These are phyloP conservation scores for Alternaria arborescens DNA, from an alignment of 2,329 filamentous ascomycete genomes.

Conservation along the genomic window DNA sequence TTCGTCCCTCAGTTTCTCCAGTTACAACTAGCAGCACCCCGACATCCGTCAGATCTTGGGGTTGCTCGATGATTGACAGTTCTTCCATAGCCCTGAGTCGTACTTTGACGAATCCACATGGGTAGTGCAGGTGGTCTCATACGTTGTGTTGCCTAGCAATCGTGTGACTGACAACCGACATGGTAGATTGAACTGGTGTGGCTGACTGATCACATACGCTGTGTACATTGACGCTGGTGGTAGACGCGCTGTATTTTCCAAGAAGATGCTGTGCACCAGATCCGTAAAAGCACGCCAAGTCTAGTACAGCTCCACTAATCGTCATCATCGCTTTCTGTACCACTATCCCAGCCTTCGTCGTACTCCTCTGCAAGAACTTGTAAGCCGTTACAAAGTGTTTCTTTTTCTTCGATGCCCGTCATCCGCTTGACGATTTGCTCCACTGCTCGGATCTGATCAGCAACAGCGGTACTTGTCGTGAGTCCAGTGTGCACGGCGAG, in stretches of 20 bases:
- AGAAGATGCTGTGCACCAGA: neutral
- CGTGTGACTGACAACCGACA: neutral
- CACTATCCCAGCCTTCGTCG: slow-evolving; percentile 85
- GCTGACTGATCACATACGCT: neutral
- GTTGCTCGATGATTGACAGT: neutral
- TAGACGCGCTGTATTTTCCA: neutral
- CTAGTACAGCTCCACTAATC: slow-evolving; percentile 53
- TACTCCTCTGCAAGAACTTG: slow-evolving; percentile 87
- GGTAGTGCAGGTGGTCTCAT: neutral
- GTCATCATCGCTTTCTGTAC: slow-evolving; percentile 69
- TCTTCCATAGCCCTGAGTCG: neutral
- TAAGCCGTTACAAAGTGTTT: slow-evolving; percentile 81
- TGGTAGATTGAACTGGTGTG: neutral
- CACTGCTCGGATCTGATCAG: slow-evolving; percentile 71
- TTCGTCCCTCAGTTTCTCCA: neutral
- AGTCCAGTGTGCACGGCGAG: slow-evolving; percentile 64
- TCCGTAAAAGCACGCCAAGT: neutral
- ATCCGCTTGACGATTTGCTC: slow-evolving; percentile 70
- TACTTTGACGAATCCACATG: neutral
- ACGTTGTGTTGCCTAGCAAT: neutral
- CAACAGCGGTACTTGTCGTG: slow-evolving; percentile 78
- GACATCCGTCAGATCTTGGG: neutral
- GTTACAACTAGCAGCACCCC: neutral
- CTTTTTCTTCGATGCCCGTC: slow-evolving; percentile 79
- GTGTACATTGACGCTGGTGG: neutral